Conservation (phyloP, 2,329 filamentous ascomycete genomes). For the Parastagonospora nodorum region DNA sequence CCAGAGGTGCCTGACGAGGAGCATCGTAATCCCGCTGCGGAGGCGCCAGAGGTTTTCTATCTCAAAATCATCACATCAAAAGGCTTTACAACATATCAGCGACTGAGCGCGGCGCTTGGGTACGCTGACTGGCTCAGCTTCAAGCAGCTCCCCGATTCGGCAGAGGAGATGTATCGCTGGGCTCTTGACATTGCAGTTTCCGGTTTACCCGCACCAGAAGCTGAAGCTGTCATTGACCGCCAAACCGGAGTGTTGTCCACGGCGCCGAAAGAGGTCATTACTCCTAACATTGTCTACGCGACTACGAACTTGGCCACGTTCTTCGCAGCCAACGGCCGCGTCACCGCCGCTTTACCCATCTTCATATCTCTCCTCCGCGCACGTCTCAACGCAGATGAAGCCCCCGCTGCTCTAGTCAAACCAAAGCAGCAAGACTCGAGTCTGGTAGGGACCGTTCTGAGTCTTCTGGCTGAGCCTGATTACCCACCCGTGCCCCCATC, state of each 20-base stretch:
- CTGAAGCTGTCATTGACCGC: conserved; percentile 60
- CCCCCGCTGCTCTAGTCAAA: conserved; percentile 9
- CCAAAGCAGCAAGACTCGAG: conserved; percentile 28
- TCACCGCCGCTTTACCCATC: conserved; percentile 76
- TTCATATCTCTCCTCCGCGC: conserved; percentile 84
- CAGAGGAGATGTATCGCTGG: conserved; percentile 74
- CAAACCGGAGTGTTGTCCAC: conserved; percentile 66
- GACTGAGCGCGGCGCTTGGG: conserved; percentile 77
- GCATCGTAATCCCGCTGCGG: conserved; percentile 71
- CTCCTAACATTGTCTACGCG: conserved; percentile 74
- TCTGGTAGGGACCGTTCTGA: conserved; percentile 33
- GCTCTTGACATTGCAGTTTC: conserved; percentile 75
- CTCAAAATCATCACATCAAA: conserved; percentile 78
- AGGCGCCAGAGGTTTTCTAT: conserved; percentile 75
- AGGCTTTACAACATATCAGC: conserved; percentile 79
- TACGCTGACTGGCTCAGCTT: conserved; percentile 87
- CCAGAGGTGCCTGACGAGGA: conserved; percentile 73
- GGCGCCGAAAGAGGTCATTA: conserved; percentile 57
- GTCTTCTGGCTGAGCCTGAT: conserved; percentile 54
- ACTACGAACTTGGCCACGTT: conserved; percentile 80
- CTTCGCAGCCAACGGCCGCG: conserved; percentile 70
- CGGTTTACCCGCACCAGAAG: conserved; percentile 53
- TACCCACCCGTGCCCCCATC: conserved; percentile 75
- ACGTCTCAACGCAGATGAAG: conserved; percentile 63
- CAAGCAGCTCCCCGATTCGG: conserved; percentile 68